Evolutionary conservation across 2,329 filamentous ascomycete genomes (phyloP).

Genomic region (Calonectria pauciramosa): DNA sequence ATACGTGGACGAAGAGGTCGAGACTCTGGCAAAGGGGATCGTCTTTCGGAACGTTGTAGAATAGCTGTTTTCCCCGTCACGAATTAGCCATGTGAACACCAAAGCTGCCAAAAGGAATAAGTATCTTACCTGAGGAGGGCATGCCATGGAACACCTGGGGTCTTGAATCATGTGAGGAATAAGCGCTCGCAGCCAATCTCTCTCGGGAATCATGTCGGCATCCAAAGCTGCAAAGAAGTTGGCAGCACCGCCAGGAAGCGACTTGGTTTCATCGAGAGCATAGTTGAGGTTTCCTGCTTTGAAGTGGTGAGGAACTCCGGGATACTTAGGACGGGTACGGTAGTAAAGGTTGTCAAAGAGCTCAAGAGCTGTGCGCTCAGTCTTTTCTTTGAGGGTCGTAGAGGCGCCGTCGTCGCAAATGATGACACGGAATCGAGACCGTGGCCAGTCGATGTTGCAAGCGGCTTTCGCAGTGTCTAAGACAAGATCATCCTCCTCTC

Average conservation of each 20-base stretch:
- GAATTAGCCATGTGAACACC: background rate
- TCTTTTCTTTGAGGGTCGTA: background rate
- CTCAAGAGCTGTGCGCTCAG: background rate
- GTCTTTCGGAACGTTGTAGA: slow-evolving; percentile 1
- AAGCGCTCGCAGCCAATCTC: slow-evolving; percentile 64
- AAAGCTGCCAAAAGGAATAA: background rate
- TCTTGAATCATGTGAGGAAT: slow-evolving; percentile 46
- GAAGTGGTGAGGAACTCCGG: background rate
- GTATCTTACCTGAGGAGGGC: slow-evolving; percentile 1
- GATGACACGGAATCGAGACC: background rate
- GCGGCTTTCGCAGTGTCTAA: background rate
- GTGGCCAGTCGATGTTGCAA: background rate
- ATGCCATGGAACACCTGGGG: background rate
- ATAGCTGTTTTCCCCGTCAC: background rate
- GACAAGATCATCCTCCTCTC: slow-evolving; percentile 2
- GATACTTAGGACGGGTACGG: background rate
- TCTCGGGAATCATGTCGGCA: slow-evolving; percentile 72
- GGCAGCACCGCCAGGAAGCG: slow-evolving; percentile 57
- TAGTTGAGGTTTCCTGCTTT: slow-evolving; percentile 11
- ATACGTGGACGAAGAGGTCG: slow-evolving; percentile 43
- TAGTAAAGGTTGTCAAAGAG: slow-evolving; percentile 9
- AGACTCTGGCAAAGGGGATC: slow-evolving; percentile 5
- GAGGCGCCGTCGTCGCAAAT: background rate
- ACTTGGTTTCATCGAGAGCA: background rate
- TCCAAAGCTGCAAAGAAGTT: slow-evolving; percentile 68